Evolutionary conservation across 148 eudicot species (phyloP).

Genomic region (Gaultheria prostrata): DNA sequence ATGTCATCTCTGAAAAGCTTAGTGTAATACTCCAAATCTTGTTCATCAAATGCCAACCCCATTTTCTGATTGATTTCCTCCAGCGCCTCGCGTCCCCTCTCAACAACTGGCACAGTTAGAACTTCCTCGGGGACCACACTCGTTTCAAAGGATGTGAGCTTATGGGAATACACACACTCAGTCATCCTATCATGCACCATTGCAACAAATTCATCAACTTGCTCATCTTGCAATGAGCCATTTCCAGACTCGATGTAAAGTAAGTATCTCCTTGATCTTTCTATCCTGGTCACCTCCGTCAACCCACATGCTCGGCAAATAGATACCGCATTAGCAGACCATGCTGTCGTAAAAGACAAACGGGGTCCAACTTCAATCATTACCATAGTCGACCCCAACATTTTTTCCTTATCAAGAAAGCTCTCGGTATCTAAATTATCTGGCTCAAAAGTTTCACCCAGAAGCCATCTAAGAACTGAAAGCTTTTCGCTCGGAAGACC

Average conservation of each 20-base stretch:
- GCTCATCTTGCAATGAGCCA: constrained; percentile 41
- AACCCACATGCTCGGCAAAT: constrained; percentile 74
- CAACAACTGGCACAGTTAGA: constrained; percentile 67
- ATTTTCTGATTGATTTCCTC: constrained; percentile 78
- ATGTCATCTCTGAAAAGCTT: constrained; percentile 79
- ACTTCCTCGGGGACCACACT: constrained; percentile 71
- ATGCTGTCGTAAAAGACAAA: constrained; percentile 85
- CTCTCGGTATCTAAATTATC: constrained; percentile 26
- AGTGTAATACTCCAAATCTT: constrained; percentile 79
- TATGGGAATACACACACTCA: constrained; percentile 66
- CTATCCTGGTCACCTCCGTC: constrained; percentile 67
- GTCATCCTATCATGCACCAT: constrained; percentile 95
- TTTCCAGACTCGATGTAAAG: constrained; percentile 46
- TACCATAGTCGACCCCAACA: constrained; percentile 27
- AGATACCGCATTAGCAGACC: constrained; percentile 92
- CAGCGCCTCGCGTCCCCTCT: constrained; percentile 63
- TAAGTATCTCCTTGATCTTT: constrained; percentile 76
- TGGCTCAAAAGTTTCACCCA: constrained; percentile 81
- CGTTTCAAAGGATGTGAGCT: constrained; percentile 61
- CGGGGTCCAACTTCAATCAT: constrained; percentile 89
- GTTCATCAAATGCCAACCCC: constrained; percentile 95
- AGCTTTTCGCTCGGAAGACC: constrained; percentile 53
- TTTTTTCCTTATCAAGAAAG: constrained; percentile 52
- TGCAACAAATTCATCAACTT: constrained; percentile 68
- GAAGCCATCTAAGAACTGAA: constrained; percentile 63